Evolutionary conservation across 2,329 filamentous ascomycete genomes (phyloP).

Genomic region (Paracorniculantispora psalliotae): DNA sequence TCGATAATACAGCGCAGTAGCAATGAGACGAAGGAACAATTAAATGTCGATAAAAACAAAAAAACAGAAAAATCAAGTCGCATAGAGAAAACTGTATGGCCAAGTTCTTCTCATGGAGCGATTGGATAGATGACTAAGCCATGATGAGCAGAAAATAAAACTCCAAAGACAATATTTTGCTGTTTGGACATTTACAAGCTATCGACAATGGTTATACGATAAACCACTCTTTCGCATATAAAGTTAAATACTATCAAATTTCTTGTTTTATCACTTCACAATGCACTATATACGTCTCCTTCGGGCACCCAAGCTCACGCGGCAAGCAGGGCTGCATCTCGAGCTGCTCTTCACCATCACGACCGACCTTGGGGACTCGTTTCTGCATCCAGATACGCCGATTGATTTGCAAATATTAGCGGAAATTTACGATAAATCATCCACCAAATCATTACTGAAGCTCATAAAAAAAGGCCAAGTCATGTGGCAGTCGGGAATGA

Average conservation of each 20-base stretch:
- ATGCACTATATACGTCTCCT: constrained; percentile 58
- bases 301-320: constrained; percentile 38
- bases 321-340: constrained; percentile 24
- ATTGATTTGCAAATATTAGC: constrained; percentile 38
- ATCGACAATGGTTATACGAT: background rate
- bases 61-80: background rate
- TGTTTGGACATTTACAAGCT: background rate
- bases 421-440: constrained; percentile 20
- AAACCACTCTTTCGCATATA: background rate
- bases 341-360: constrained; percentile 50
- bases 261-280: background rate
- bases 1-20: background rate
- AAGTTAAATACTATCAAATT: rapidly evolving
- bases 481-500: constrained; percentile 31
- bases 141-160: background rate
- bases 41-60: too few relatives aligned
- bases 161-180: background rate
- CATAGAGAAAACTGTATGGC: too few relatives aligned
- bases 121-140: constrained; percentile 14
- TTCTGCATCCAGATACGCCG: constrained; percentile 41
- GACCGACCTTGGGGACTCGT: constrained; percentile 53
- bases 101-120: too few relatives aligned
- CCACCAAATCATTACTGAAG: constrained; percentile 21
- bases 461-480: constrained; percentile 24
- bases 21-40: background rate